A percentile compares a stretch with the other conserved stretches of the same genome.
Evolutionary conservation across 306 rosid genomes (phyloP).

Genomic region (Acacia melanoxylon): DNA sequence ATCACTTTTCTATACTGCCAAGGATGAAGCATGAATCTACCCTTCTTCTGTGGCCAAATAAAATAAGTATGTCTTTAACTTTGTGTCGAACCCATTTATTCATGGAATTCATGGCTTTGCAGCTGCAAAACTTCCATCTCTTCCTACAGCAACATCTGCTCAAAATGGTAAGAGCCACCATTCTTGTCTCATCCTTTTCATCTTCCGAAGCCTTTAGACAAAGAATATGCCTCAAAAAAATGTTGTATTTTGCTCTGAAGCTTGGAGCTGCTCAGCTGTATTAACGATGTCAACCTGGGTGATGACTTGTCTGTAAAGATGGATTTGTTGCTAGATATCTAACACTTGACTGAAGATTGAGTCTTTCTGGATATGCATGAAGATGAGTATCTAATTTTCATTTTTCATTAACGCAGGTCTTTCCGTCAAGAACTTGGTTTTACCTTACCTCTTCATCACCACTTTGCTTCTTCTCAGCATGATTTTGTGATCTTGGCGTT

Average conservation of each 20-base stretch:
- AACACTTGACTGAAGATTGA: neutral
- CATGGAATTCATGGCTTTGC: slow-evolving; percentile 28
- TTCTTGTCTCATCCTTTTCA: neutral
- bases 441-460: slow-evolving; percentile 37
- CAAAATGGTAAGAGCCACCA: slow-evolving; percentile 44
- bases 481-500: slow-evolving; percentile 26
- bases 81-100: slow-evolving; percentile 9
- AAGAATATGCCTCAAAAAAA: neutral
- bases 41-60: neutral
- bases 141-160: slow-evolving; percentile 55
- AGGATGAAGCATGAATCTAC: neutral
- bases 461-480: slow-evolving; percentile 30
- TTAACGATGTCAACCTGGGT: neutral
- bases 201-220: neutral
- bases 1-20: slow-evolving; percentile 12
- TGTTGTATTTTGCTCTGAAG: neutral
- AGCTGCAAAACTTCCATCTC: slow-evolving; percentile 56
- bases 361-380: neutral
- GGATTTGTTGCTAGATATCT: neutral
- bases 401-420: slow-evolving; percentile 34
- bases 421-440: slow-evolving; percentile 37
- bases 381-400: neutral
- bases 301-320: neutral
- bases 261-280: neutral
- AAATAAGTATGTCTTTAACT: neutral